Evolutionary conservation across 257 asterid genomes (phyloP), one percentile per base, ranked within the genome.

Genomic region (Penstemon eatonii): DNA sequence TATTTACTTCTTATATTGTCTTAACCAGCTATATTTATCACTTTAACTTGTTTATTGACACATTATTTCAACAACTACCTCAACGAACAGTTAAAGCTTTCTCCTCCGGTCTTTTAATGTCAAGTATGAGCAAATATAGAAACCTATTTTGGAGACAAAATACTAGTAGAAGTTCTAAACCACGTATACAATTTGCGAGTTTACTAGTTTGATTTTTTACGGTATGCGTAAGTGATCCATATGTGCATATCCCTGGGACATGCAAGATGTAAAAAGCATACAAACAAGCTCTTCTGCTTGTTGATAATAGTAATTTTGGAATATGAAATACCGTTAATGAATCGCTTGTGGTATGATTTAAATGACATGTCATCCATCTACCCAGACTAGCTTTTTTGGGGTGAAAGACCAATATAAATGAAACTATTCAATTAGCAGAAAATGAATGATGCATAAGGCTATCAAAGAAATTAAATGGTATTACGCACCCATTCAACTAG

Each of bases 401-500:
- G 68, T 25, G 56, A 33, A 7, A 13, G 25, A 45, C 43, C 53
- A 19, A 25, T 47, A 33, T 40, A 46, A 13, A 18, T 8, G 57
- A 42, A 54, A 56, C 66, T 8, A 58, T 8, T 54, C 47, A 50
- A 56, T 59, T 40, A 57, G 38, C 38, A 37, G 56, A 63, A n/a
- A 4, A 40, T 36, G 41, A 53, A 13, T 50, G 11, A 8, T 1
- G 68, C 25, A 19, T 6, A 63, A 67, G 38, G 74, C 69, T 66
- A 67, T 56, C 15, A 58, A 51, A 60, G 10, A 74, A 76, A 15
- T 8, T 15, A 8, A 66, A 73, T 61, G 67, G 68, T 56, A 56
- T 76, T 67, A 82, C 92, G 45, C 77, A 92, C 96, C 98, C 92
- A 81, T 84, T 89, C 92, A 6, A 89, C 77, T 56, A 92, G 92